These are phyloP conservation scores for Wakefieldia striispora DNA, from an alignment of 768 basidiomycete genomes.

Conservation along the genomic window DNA sequence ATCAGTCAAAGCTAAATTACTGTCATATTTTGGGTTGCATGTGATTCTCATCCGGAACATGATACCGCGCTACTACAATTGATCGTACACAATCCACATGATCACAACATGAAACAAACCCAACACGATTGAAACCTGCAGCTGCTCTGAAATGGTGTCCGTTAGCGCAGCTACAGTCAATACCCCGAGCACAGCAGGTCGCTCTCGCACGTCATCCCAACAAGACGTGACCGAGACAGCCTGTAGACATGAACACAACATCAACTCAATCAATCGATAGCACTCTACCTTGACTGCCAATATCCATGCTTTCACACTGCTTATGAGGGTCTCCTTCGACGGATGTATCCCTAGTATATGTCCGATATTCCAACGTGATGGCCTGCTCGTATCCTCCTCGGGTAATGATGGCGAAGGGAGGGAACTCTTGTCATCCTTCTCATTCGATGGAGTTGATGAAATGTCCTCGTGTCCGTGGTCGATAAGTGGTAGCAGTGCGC, in stretches of 20 bases:
- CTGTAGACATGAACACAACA: constrained; percentile 2
- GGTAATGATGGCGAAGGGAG: constrained; percentile 10
- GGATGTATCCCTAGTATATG: constrained; percentile 5
- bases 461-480: not conserved
- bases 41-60: constrained; percentile 13
- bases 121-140: constrained; percentile 37
- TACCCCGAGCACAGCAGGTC: constrained; percentile 23
- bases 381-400: not conserved
- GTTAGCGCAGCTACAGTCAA: constrained; percentile 38
- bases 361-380: not conserved
- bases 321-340: constrained; percentile 21
- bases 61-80: not conserved
- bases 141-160: constrained; percentile 46
- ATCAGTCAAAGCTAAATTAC: no score
- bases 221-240: constrained; percentile 24
- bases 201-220: constrained; percentile 25
- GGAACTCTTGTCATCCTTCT: constrained; percentile 11
- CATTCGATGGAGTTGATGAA: not conserved
- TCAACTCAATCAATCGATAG: not conserved
- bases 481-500: constrained; percentile 17
- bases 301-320: constrained; percentile 35
- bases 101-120: constrained; percentile 39
- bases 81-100: constrained; percentile 16
- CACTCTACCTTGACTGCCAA: constrained; percentile 36
- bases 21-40: not conserved